A percentile compares a stretch with the other conserved stretches of the same genome.
phyloP scores from a whole-genome alignment of 352 stramenopile genomes.

The Bremia lactucae region DNA sequence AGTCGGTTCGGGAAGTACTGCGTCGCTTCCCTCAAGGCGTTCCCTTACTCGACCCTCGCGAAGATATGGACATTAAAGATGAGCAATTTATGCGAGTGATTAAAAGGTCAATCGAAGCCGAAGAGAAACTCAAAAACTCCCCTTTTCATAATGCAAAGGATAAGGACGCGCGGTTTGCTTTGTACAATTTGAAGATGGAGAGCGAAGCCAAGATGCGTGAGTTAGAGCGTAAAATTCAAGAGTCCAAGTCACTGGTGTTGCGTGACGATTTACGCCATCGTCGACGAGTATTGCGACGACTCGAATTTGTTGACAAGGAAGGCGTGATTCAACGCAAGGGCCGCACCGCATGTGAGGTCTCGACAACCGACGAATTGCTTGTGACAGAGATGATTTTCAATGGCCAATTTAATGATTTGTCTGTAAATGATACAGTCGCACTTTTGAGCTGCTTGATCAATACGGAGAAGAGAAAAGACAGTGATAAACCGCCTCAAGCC shows the following conservation, averaged over 20 bases:
- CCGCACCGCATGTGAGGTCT: constrained; percentile 97
- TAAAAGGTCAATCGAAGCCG: constrained; percentile 60
- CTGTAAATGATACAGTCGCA: constrained; percentile 92
- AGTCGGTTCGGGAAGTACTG: constrained; percentile 70
- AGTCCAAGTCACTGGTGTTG: constrained; percentile 92
- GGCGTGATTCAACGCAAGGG: constrained; percentile 99
- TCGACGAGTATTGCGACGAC: constrained; percentile 90
- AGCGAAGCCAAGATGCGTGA: constrained; percentile 87
- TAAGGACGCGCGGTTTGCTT: constrained; percentile 67
- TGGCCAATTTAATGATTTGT: constrained; percentile 96
- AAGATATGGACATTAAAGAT: constrained; percentile 92
- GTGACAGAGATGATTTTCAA: constrained; percentile 98
- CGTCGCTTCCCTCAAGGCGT: constrained; percentile 74
- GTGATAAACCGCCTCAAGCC: constrained; percentile 64
- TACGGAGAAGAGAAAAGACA: constrained; percentile 89
- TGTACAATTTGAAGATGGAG: constrained; percentile 90
- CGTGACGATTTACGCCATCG: constrained; percentile 92
- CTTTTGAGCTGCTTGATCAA: constrained; percentile 96
- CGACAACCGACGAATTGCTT: constrained; percentile 96
- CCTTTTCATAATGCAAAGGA: constrained; percentile 63
- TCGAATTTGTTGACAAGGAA: constrained; percentile 94
- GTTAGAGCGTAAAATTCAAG: constrained; percentile 90
- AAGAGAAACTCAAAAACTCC: constrained; percentile 57
- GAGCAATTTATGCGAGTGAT: constrained; percentile 86
- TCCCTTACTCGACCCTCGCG: constrained; percentile 88